Conservation (phyloP, 2,329 filamentous ascomycete genomes). For the Alternaria sp. region DNA sequence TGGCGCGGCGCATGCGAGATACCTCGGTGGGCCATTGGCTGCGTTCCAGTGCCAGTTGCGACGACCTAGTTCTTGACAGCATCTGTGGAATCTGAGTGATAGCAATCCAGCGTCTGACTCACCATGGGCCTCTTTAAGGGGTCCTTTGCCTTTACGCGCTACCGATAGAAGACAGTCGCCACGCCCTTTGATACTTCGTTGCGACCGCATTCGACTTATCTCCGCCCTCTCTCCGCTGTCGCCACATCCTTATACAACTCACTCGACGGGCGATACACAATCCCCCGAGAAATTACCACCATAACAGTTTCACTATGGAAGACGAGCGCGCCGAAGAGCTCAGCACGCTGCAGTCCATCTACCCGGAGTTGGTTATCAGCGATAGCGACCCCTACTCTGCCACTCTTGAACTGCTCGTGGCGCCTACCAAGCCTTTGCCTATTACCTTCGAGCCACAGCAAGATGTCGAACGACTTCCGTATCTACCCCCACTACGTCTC, state of each 20-base stretch:
- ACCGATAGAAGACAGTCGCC: constrained; percentile 19
- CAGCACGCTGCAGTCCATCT: constrained; percentile 67
- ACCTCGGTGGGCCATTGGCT: neutral
- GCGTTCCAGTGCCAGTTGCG: neutral
- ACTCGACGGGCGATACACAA: neutral
- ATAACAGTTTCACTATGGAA: constrained; percentile 49
- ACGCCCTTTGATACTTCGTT: constrained; percentile 23
- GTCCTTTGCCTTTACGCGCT: constrained; percentile 18
- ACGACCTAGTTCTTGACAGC: neutral
- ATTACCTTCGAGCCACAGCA: constrained; percentile 35
- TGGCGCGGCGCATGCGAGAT: constrained; percentile 10
- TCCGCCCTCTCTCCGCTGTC: constrained; percentile 21
- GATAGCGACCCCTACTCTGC: constrained; percentile 54
- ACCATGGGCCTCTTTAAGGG: constrained; percentile 27
- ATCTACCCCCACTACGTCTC: constrained; percentile 65
- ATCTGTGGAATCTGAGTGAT: neutral
- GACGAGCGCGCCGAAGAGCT: constrained; percentile 69
- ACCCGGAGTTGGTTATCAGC: constrained; percentile 65
- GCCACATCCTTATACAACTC: neutral
- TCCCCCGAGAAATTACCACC: neutral
- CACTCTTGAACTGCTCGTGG: constrained; percentile 64
- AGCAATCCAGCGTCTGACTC: constrained; percentile 11
- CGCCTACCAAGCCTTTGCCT: constrained; percentile 61
- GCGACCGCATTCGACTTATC: constrained; percentile 14
- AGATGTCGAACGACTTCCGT: constrained; percentile 59